Conservation (phyloP, 1,284 basidiomycete species). For the Marasmius fiardii region DNA sequence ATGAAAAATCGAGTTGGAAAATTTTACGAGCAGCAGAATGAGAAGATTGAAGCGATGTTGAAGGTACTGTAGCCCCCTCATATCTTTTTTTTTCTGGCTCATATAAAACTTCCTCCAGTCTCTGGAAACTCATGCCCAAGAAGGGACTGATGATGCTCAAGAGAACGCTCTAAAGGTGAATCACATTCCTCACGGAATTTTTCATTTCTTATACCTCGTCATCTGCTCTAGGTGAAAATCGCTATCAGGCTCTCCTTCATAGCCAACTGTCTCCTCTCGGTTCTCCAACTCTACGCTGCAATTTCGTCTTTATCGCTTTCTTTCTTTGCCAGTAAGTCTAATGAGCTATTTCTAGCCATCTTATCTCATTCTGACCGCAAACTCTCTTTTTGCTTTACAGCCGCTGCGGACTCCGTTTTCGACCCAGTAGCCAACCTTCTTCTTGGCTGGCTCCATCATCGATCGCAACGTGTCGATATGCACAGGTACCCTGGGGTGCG, state of each 20-base stretch:
- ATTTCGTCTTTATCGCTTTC: constrained; percentile 83
- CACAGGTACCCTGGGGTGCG: constrained; percentile 80
- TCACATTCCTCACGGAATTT: no score
- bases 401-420: constrained; percentile 88
- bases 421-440: constrained; percentile 89
- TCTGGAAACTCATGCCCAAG: constrained; percentile 3
- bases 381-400: no score
- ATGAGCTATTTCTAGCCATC: no score
- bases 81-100: neutral
- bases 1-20: constrained; percentile 1
- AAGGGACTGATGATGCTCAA: constrained; percentile 2
- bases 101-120: neutral
- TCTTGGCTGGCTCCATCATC: constrained; percentile 78
- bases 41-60: constrained; percentile 6
- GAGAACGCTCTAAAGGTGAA: constrained; percentile 5
- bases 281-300: constrained; percentile 88
- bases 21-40: constrained; percentile 7
- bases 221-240: constrained; percentile 66
- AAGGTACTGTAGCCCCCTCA: neutral
- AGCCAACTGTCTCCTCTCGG: constrained; percentile 70
- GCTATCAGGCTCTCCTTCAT: constrained; percentile 84
- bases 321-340: constrained; percentile 64
- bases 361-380: no score
- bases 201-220: neutral
- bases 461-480: constrained; percentile 68